Conservation (phyloP, 495 filamentous ascomycete species). For the Aspergillus saccharolyticus region DNA sequence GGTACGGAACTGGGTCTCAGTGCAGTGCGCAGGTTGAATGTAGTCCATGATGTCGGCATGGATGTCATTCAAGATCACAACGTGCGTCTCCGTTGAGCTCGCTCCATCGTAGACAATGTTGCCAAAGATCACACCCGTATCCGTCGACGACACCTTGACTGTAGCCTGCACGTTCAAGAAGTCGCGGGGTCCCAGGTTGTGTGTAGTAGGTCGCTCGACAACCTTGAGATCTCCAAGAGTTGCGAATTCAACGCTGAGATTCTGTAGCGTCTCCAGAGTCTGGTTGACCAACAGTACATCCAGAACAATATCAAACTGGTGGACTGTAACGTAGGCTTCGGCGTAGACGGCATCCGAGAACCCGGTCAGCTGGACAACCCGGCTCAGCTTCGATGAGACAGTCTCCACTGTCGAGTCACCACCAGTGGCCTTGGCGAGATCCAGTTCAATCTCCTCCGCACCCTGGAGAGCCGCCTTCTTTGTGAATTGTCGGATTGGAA, state of each 20-base stretch:
- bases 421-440: conserved; percentile 91
- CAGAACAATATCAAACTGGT: conserved; percentile 98
- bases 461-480: conserved; percentile 88
- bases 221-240: conserved; percentile 98
- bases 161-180: conserved; percentile 98
- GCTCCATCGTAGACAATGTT: conserved; percentile 98
- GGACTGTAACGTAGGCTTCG: conserved; percentile 96
- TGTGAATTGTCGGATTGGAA: conserved; percentile 84
- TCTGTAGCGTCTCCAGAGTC: conserved; percentile 93
- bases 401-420: conserved; percentile 82
- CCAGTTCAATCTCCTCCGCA: conserved; percentile 76
- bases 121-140: conserved; percentile 98
- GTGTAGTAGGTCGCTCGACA: conserved; percentile 90
- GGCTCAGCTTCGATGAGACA: conserved; percentile 85
- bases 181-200: conserved; percentile 90
- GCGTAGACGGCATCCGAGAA: conserved; percentile 99
- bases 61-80: conserved; percentile 97
- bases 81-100: conserved; percentile 90
- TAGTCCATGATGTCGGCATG: conserved; percentile 99
- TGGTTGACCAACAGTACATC: conserved; percentile 98
- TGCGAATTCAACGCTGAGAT: conserved; percentile 95
- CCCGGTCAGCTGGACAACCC: conserved; percentile 94
- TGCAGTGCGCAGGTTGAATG: conserved; percentile 94
- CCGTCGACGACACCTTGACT: conserved; percentile 98
- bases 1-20: conserved; percentile 95